Evolutionary conservation across 495 filamentous ascomycete genomes (phyloP).

Genomic region (Xylaria cubensis): DNA sequence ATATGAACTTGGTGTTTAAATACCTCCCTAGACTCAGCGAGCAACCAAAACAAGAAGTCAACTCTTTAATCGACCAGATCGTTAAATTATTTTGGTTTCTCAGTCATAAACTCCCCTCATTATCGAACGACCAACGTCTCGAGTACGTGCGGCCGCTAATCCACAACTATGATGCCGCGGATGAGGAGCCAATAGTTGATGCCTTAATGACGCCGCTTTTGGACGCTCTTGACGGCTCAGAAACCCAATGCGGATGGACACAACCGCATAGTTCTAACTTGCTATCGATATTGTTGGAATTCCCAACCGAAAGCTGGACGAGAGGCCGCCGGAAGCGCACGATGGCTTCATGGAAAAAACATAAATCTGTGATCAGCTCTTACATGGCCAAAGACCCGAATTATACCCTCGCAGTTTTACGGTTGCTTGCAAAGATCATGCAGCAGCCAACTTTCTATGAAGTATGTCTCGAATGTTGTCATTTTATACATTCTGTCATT

Average conservation of each 20-base stretch:
- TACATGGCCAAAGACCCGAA: constrained; percentile 29
- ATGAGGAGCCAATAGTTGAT: constrained; percentile 39
- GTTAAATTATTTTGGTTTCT: constrained; percentile 33
- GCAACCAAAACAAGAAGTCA: constrained; percentile 31
- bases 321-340: constrained; percentile 48
- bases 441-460: constrained; percentile 56
- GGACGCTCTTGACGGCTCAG: constrained; percentile 32
- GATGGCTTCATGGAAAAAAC: constrained; percentile 44
- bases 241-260: constrained; percentile 35
- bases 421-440: constrained; percentile 56
- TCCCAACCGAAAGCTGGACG: constrained; percentile 36
- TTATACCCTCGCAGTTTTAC: constrained; percentile 43
- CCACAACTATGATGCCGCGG: constrained; percentile 36
- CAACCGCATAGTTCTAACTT: constrained; percentile 30
- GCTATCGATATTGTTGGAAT: constrained; percentile 30
- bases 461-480: constrained; percentile 35
- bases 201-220: constrained; percentile 35
- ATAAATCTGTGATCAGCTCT: constrained; percentile 30
- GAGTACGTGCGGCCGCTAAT: constrained; percentile 30
- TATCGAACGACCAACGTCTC: constrained; percentile 15
- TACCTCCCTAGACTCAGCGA: constrained; percentile 35
- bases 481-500: neutral
- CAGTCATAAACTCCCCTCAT: constrained; percentile 19
- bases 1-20: constrained; percentile 37
- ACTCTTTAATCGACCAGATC: constrained; percentile 31